phyloP scores from a whole-genome alignment of 345 rosid species.

The Eucalyptus brandiana region DNA sequence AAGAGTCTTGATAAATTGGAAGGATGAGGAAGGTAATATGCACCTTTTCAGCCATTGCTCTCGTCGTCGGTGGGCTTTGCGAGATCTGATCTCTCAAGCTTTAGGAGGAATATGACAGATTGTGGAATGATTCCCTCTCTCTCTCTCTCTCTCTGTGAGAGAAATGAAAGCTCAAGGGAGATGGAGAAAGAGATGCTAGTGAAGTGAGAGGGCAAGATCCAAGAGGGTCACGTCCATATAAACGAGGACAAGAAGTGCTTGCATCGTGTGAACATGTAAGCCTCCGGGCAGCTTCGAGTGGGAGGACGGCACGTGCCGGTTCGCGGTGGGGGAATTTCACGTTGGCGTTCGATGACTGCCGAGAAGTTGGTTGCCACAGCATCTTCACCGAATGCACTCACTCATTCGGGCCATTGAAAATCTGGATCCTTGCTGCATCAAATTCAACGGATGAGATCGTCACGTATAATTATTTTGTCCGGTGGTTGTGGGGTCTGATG shows the following conservation, averaged over 20 bases:
- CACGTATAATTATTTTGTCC: background rate
- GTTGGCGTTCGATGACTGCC: background rate
- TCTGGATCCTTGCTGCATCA: background rate
- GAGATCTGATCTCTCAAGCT: background rate
- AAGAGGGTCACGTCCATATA: background rate
- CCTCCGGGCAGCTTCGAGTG: background rate
- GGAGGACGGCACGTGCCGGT: background rate
- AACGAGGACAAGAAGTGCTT: background rate
- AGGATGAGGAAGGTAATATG: background rate
- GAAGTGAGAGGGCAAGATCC: background rate
- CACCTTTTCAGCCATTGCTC: background rate
- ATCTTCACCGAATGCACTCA: background rate
- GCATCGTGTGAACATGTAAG: background rate
- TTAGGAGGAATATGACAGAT: background rate
- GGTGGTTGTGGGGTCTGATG: background rate
- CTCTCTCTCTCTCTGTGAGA: background rate
- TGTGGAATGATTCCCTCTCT: background rate
- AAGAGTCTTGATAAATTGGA: background rate
- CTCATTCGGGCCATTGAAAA: background rate
- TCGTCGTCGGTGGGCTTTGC: background rate
- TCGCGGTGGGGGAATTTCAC: background rate
- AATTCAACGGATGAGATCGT: background rate
- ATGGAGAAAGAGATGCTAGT: background rate
- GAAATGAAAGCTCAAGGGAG: background rate
- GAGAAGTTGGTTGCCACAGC: background rate